Evolutionary conservation across 352 stramenopile genomes (phyloP).

Genomic region (Thraustochytrium sp.): DNA sequence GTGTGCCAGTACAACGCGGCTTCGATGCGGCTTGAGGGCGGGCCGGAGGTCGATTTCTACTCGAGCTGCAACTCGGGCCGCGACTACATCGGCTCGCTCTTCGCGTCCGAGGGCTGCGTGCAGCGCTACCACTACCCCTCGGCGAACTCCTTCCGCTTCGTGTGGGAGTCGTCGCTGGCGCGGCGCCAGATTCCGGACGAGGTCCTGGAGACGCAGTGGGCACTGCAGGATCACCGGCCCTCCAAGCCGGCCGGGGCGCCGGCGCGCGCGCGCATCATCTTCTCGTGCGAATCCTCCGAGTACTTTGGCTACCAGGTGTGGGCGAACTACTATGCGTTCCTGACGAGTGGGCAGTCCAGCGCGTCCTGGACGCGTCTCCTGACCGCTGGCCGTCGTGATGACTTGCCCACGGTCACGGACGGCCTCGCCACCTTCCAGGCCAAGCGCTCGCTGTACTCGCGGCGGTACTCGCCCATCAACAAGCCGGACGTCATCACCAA

Average conservation of each 20-base stretch:
- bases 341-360: slow-evolving; percentile 8
- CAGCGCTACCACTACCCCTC: slow-evolving; percentile 4
- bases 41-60: neutral
- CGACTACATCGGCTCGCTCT: slow-evolving; percentile 11
- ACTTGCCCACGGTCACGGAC: neutral
- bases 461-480: slow-evolving; percentile 42
- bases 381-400: neutral
- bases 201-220: neutral
- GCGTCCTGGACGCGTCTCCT: slow-evolving; percentile 32
- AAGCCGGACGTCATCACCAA: slow-evolving; percentile 38
- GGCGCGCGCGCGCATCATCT: slow-evolving; percentile 23
- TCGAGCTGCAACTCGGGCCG: neutral
- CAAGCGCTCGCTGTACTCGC: slow-evolving; percentile 29
- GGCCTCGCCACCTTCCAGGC: slow-evolving; percentile 40
- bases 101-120: slow-evolving; percentile 1
- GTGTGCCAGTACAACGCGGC: neutral
- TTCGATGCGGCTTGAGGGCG: neutral
- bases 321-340: slow-evolving; percentile 40
- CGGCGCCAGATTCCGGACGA: neutral
- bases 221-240: neutral
- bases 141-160: neutral
- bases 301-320: slow-evolving; percentile 44
- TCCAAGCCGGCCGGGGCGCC: neutral
- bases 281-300: slow-evolving; percentile 35
- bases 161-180: neutral